Evolutionary conservation across 768 basidiomycete species (phyloP).

Genomic region (Boletellus sp.): DNA sequence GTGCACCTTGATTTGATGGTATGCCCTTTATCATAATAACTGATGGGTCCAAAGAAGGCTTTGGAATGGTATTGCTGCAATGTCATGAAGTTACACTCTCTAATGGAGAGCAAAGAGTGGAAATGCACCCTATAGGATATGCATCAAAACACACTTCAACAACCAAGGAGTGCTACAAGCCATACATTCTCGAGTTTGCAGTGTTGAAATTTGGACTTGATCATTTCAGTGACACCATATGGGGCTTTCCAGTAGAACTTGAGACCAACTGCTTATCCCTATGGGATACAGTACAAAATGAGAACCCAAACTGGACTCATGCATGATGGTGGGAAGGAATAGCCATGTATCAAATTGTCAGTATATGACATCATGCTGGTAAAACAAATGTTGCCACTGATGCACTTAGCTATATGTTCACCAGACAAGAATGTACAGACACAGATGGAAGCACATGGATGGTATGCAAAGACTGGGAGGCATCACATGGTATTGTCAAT

Average conservation of each 20-base stretch:
- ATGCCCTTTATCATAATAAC: neutral
- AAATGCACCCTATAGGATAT: slow-evolving; percentile 12
- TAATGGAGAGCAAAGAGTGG: too few relatives aligned
- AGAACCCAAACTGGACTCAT: neutral
- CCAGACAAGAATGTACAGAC: neutral
- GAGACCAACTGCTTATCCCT: neutral
- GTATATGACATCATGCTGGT: neutral
- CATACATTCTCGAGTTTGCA: slow-evolving; percentile 35
- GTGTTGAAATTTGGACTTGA: slow-evolving; percentile 34
- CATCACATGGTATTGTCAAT: neutral
- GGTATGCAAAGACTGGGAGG: neutral
- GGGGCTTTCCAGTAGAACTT: neutral
- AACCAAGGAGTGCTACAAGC: slow-evolving; percentile 31
- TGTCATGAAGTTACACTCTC: neutral
- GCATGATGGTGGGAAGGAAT: neutral
- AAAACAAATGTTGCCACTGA: neutral
- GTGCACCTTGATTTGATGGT: neutral
- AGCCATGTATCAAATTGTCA: neutral
- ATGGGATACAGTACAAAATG: neutral
- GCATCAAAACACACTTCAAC: slow-evolving; percentile 33
- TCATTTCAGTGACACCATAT: slow-evolving; percentile 31
- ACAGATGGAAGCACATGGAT: neutral
- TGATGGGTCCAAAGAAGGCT: neutral
- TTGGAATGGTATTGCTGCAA: neutral
- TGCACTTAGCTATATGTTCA: neutral